phyloP scores from a whole-genome alignment of 352 stramenopile species.

The Pythium oligandrum region DNA sequence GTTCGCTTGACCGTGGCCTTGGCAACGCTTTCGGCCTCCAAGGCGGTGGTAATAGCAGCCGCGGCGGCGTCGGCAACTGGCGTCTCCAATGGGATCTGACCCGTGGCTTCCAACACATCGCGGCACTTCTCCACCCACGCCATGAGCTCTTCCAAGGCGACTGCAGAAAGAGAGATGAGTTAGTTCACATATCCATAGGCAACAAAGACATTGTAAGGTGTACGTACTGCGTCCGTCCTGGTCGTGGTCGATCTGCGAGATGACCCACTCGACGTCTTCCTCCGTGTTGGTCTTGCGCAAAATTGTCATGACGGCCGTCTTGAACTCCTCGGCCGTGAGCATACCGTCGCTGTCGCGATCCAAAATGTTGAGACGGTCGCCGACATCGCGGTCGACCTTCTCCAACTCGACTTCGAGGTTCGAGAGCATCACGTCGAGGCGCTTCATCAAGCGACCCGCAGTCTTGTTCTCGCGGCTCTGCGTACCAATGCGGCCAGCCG shows the following conservation, averaged over 20 bases:
- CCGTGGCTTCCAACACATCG: constrained; percentile 84
- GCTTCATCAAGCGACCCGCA: constrained; percentile 89
- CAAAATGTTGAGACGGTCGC: constrained; percentile 96
- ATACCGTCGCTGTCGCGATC: constrained; percentile 97
- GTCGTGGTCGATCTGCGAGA: constrained; percentile 90
- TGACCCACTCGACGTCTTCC: constrained; percentile 94
- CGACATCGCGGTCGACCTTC: constrained; percentile 94
- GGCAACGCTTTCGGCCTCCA: constrained; percentile 11
- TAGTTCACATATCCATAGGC: not conserved
- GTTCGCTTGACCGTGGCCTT: constrained; percentile 62
- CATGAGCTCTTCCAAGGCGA: constrained; percentile 92
- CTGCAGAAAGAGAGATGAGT: constrained; percentile 25
- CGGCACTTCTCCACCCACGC: constrained; percentile 85
- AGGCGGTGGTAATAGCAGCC: constrained; percentile 19
- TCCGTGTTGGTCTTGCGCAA: constrained; percentile 92
- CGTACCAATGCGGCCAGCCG: constrained; percentile 75
- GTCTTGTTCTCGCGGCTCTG: constrained; percentile 85
- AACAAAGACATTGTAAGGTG: constrained; percentile 2
- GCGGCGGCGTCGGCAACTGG: constrained; percentile 1
- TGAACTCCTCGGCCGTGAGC: constrained; percentile 93
- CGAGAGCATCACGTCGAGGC: constrained; percentile 91
- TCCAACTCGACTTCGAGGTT: constrained; percentile 93
- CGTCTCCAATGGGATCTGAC: constrained; percentile 60
- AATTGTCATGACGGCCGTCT: constrained; percentile 93
- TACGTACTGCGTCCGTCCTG: constrained; percentile 84